These are phyloP conservation scores for Penicillium nucicola DNA, from an alignment of 495 filamentous ascomycete species.

Conservation along the genomic window DNA sequence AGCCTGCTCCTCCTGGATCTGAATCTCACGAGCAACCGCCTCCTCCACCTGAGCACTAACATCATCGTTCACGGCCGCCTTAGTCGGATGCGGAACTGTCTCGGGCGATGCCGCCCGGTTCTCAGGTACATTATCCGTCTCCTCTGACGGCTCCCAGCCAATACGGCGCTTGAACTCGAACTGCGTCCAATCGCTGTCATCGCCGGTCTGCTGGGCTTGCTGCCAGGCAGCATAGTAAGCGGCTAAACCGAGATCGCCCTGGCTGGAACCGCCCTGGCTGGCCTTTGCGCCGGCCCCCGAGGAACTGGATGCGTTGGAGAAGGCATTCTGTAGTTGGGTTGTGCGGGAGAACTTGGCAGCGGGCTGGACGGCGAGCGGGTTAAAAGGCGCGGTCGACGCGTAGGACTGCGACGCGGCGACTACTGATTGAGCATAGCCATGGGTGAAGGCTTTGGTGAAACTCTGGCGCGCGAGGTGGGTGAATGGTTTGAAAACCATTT, in stretches of 20 bases:
- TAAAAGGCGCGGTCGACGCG: slow-evolving; percentile 66
- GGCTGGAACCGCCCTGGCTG: slow-evolving; percentile 37
- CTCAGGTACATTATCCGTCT: slow-evolving; percentile 47
- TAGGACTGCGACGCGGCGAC: slow-evolving; percentile 91
- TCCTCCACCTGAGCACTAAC: slow-evolving; percentile 61
- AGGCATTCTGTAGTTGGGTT: slow-evolving; percentile 66
- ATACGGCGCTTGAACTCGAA: slow-evolving; percentile 83
- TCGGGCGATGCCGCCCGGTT: slow-evolving; percentile 21
- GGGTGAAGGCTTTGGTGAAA: slow-evolving; percentile 91
- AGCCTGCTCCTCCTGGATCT: slow-evolving; percentile 48
- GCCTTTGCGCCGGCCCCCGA: slow-evolving; percentile 45
- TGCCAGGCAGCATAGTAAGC: slow-evolving; percentile 90
- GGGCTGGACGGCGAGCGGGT: slow-evolving; percentile 48
- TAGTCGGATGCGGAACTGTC: slow-evolving; percentile 49
- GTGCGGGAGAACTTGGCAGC: slow-evolving; percentile 57
- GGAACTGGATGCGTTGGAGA: slow-evolving; percentile 60
- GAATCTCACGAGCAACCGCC: slow-evolving; percentile 61
- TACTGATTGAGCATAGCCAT: slow-evolving; percentile 96
- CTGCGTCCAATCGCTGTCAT: slow-evolving; percentile 83
- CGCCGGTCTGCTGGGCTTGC: slow-evolving; percentile 65
- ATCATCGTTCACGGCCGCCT: slow-evolving; percentile 51
- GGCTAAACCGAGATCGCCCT: slow-evolving; percentile 61
- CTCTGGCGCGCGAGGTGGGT: slow-evolving; percentile 95
- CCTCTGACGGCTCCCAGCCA: slow-evolving; percentile 72
- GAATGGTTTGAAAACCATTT: slow-evolving; percentile 81